These are phyloP conservation scores for Mycena crocata DNA, from an alignment of 768 basidiomycete species.

Conservation along the genomic window DNA sequence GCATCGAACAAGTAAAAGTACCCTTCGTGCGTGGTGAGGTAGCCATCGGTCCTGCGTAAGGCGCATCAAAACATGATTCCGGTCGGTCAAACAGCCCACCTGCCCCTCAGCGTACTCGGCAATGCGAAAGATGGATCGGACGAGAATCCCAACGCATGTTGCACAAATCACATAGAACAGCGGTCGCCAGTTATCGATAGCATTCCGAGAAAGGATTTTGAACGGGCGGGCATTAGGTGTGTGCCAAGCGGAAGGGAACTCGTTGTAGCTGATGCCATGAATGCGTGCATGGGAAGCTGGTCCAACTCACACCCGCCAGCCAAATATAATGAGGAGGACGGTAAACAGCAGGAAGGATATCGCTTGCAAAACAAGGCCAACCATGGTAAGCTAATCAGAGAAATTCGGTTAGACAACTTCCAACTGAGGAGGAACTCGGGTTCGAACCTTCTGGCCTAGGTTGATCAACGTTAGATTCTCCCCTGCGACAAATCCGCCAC, in stretches of 20 bases:
- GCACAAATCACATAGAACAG: not conserved
- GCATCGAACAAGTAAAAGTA: constrained; percentile 68
- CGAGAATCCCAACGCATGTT: constrained; percentile 38
- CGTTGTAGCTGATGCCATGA: not conserved
- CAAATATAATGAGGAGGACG: constrained; percentile 46
- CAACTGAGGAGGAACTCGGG: not conserved
- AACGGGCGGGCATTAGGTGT: not conserved
- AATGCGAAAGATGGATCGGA: constrained; percentile 64
- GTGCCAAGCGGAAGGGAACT: constrained; percentile 17
- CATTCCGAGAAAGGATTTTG: constrained; percentile 4
- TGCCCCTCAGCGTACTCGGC: constrained; percentile 63
- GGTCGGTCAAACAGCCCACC: not conserved
- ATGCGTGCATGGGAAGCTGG: no score
- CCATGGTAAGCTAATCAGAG: constrained; percentile 48
- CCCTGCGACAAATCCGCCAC: no score
- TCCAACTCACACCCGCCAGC: constrained; percentile 14
- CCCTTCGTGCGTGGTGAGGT: constrained; percentile 58
- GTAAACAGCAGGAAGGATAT: constrained; percentile 53
- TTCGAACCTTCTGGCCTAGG: constrained; percentile 41
- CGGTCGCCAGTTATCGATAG: constrained; percentile 26
- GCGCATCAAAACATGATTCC: not conserved
- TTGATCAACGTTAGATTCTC: constrained; percentile 20
- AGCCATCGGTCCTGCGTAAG: constrained; percentile 40
- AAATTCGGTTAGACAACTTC: not conserved
- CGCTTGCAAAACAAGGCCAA: constrained; percentile 56